A percentile compares a stretch with the other conserved stretches of the same genome.
These are phyloP conservation scores for Articulospora tetracladia DNA, from an alignment of 495 filamentous ascomycete species.

Conservation along the genomic window DNA sequence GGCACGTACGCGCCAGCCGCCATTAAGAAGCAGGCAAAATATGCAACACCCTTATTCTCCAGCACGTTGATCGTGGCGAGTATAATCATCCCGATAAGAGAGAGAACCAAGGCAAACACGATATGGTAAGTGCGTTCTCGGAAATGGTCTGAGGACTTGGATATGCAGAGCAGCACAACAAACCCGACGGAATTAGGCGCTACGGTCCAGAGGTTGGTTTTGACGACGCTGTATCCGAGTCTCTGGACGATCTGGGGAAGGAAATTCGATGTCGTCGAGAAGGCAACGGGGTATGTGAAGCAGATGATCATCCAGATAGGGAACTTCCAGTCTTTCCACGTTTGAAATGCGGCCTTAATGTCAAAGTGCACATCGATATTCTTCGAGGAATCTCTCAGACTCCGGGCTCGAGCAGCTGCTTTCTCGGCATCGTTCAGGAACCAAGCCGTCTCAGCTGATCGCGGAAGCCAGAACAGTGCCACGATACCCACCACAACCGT, in stretches of 20 bases:
- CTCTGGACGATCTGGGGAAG: conserved; percentile 1
- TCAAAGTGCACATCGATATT: not conserved
- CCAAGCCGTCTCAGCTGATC: conserved; percentile 23
- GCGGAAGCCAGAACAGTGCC: conserved; percentile 24
- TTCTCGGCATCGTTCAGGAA: conserved; percentile 29
- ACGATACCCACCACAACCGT: conserved; percentile 54
- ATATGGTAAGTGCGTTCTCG: conserved; percentile 46
- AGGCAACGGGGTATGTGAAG: conserved; percentile 10
- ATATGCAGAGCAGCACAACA: conserved; percentile 34
- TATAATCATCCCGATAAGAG: conserved; percentile 38
- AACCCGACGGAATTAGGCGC: not conserved
- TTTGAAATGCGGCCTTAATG: not conserved
- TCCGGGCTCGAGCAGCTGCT: conserved; percentile 28
- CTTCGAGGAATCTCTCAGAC: conserved; percentile 30
- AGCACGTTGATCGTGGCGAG: not conserved
- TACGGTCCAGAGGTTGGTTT: not conserved
- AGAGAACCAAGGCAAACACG: conserved; percentile 40
- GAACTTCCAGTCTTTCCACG: not conserved
- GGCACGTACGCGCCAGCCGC: not conserved
- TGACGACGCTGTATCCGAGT: not conserved
- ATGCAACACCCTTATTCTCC: not conserved
- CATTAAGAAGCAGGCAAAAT: not conserved
- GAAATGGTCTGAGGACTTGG: conserved; percentile 41
- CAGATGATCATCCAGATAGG: not conserved
- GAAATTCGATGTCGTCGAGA: conserved; percentile 2